Evolutionary conservation across 1,284 basidiomycete genomes (phyloP).

Genomic region (Sporisorium scitamineum): DNA sequence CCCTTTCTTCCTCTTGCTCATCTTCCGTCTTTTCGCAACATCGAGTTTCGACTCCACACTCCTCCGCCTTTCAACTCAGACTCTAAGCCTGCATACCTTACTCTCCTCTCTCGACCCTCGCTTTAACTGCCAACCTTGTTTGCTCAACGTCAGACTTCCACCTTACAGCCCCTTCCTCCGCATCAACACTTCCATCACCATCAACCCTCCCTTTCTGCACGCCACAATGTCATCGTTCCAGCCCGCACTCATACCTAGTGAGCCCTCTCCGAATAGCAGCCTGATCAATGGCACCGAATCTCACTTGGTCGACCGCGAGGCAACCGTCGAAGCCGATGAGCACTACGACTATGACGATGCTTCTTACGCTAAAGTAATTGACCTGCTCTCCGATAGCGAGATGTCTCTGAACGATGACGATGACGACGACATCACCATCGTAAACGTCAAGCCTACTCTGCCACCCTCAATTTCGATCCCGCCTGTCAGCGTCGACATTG

Average conservation of each 20-base stretch:
- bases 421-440: slow-evolving; percentile 1
- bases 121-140: background rate
- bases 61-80: background rate
- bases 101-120: background rate
- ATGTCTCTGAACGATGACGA: background rate
- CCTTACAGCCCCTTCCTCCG: background rate
- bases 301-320: background rate
- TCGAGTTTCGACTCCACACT: slow-evolving; percentile 15
- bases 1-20: background rate
- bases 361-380: slow-evolving; percentile 1
- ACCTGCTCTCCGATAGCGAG: slow-evolving; percentile 4
- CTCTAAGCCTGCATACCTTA: background rate
- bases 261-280: background rate
- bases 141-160: background rate
- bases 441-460: background rate
- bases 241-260: background rate
- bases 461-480: background rate
- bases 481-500: background rate
- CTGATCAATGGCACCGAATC: background rate
- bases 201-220: background rate
- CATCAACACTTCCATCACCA: background rate
- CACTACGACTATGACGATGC: background rate
- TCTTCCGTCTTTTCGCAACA: background rate
- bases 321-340: background rate
- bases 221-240: background rate